These are phyloP conservation scores for Neurospora sp. DNA, from an alignment of 495 filamentous ascomycete species.

Conservation along the genomic window DNA sequence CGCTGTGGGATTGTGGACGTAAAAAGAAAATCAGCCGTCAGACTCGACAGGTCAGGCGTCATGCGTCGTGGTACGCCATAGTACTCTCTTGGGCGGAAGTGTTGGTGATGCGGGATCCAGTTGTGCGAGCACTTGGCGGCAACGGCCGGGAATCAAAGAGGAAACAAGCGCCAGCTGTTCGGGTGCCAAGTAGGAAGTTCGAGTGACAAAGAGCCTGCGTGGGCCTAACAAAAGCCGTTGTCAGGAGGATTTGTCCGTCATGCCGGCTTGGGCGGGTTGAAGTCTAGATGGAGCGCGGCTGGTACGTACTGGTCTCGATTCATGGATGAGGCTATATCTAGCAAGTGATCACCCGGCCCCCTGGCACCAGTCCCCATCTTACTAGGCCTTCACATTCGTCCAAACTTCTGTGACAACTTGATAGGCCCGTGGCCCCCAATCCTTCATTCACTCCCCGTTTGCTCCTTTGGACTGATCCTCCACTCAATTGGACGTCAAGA, in stretches of 20 bases:
- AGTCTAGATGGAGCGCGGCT: neutral
- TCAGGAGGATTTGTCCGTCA: neutral
- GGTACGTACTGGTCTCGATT: neutral
- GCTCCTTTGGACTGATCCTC: neutral
- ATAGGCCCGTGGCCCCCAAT: neutral
- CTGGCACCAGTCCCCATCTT: neutral
- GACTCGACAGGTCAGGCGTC: neutral
- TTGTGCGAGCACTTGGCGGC: neutral
- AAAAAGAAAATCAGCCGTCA: neutral
- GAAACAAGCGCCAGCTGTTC: neutral
- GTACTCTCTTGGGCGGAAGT: neutral
- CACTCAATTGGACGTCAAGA: neutral
- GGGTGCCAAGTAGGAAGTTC: neutral
- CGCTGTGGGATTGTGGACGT: neutral
- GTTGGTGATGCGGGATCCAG: neutral
- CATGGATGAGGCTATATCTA: neutral
- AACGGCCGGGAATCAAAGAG: neutral
- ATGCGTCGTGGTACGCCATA: neutral
- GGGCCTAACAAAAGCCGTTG: neutral
- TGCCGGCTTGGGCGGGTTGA: neutral
- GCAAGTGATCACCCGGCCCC: neutral
- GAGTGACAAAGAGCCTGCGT: neutral
- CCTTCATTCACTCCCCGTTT: neutral
- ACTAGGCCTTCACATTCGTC: neutral
- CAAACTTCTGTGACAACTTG: neutral